Evolutionary conservation across 2,329 filamentous ascomycete genomes (phyloP).

Genomic region (Byssothecium circinans): DNA sequence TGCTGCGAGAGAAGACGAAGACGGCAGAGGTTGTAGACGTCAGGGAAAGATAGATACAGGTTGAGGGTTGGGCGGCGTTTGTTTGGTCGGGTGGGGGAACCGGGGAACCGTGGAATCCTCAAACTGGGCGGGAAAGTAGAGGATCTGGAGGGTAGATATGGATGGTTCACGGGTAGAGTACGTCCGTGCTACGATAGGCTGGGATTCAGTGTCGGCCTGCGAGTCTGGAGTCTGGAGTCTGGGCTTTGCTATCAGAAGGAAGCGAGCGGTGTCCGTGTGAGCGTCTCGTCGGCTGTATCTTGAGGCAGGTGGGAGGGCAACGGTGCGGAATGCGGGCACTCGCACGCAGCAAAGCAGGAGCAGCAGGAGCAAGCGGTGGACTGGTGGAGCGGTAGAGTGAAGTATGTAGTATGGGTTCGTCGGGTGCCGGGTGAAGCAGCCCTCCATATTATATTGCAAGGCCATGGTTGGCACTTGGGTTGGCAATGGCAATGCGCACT

Average conservation of each 20-base stretch:
- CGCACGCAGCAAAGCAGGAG: not conserved
- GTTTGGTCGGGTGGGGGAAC: slow-evolving; percentile 11
- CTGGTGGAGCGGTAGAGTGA: not conserved
- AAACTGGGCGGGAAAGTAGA: slow-evolving; percentile 19
- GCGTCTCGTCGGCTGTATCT: not conserved
- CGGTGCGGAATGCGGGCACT: not conserved
- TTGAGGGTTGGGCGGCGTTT: slow-evolving; percentile 7
- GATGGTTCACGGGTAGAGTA: slow-evolving; percentile 12
- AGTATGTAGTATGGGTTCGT: too few species aligned
- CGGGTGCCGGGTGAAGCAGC: not conserved
- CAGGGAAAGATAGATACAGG: slow-evolving; percentile 4
- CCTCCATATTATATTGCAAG: slow-evolving; percentile 1
- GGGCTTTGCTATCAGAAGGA: not conserved
- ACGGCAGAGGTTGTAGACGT: not conserved
- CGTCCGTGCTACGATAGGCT: slow-evolving; percentile 22
- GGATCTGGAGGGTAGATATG: slow-evolving; percentile 28
- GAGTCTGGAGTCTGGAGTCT: not conserved
- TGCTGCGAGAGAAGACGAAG: slow-evolving; percentile 13
- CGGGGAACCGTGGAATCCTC: slow-evolving; percentile 28
- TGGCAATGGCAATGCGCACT: not conserved
- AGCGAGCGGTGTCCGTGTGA: not conserved
- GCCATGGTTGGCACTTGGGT: not conserved
- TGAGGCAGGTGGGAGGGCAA: not conserved
- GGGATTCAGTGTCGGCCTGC: not conserved
- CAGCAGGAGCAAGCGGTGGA: not conserved